phyloP scores from a whole-genome alignment of 176 grass and related monocot species.

The Oryza glaberrima region DNA sequence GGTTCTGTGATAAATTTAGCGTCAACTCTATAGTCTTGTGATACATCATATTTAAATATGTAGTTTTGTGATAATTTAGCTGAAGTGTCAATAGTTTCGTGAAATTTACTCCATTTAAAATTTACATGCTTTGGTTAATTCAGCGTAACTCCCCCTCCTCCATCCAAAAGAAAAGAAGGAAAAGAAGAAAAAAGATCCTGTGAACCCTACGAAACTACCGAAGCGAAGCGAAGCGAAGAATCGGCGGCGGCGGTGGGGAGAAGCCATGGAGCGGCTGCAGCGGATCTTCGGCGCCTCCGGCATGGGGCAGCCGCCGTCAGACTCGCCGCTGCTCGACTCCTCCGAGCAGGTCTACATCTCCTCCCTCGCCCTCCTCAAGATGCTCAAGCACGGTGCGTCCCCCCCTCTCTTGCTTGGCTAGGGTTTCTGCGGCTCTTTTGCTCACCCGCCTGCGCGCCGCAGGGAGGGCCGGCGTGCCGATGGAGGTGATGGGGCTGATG shows the following conservation, averaged over 20 bases:
- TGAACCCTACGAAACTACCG: background rate
- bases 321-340: constrained; percentile 81
- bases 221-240: background rate
- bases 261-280: constrained; percentile 86
- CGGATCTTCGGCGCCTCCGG: constrained; percentile 79
- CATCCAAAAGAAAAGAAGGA: too few relatives aligned
- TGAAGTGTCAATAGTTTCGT: too few relatives aligned
- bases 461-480: constrained; percentile 91
- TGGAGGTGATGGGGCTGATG: constrained; percentile 99
- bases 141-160: too few relatives aligned
- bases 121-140: too few relatives aligned
- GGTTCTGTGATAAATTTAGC: too few relatives aligned
- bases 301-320: constrained; percentile 83
- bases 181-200: too few relatives aligned
- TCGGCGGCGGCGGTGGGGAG: background rate
- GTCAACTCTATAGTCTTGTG: too few relatives aligned
- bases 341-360: constrained; percentile 96
- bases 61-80: too few relatives aligned
- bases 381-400: constrained; percentile 86
- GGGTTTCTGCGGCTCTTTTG: background rate
- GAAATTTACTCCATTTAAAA: too few relatives aligned
- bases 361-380: constrained; percentile 89
- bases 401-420: background rate
- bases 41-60: too few relatives aligned
- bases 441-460: background rate